These are phyloP conservation scores for Medicago truncatula DNA, from an alignment of 306 rosid species.

Conservation along the genomic window DNA sequence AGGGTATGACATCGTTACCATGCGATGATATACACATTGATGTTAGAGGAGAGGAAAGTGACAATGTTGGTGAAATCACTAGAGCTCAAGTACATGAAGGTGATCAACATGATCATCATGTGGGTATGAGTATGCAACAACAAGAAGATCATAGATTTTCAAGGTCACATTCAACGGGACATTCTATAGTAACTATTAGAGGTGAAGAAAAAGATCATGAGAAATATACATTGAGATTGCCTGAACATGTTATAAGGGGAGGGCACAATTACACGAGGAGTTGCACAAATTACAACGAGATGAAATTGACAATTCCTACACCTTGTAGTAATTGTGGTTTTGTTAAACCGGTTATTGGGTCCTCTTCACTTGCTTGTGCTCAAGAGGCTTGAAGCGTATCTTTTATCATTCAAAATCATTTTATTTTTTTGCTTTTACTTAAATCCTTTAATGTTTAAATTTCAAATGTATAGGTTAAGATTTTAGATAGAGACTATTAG, in stretches of 20 bases:
- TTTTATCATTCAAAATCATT: background rate
- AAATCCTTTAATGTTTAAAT: background rate
- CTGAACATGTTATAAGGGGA: constrained; percentile 54
- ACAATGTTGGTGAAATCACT: constrained; percentile 4
- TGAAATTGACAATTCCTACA: constrained; percentile 32
- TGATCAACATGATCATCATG: background rate
- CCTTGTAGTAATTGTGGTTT: constrained; percentile 49
- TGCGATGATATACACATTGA: constrained; percentile 49
- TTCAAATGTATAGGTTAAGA: constrained; percentile 11
- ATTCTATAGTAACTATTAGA: constrained; percentile 60
- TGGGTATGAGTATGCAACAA: background rate
- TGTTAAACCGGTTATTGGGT: constrained; percentile 30
- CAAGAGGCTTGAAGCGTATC: constrained; percentile 3
- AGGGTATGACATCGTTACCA: background rate
- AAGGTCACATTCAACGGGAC: constrained; percentile 78
- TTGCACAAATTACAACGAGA: constrained; percentile 54
- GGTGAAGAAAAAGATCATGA: constrained; percentile 37
- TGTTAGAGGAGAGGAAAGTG: constrained; percentile 43
- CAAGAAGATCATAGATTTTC: constrained; percentile 33
- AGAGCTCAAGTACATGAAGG: constrained; percentile 1
- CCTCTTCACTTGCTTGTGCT: background rate
- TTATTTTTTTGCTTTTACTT: background rate
- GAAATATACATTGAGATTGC: constrained; percentile 61
- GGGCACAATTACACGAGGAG: constrained; percentile 56
- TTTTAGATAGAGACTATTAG: background rate